Conservation (phyloP, 2,329 filamentous ascomycete species). For the Neocucurbitaria cava region DNA sequence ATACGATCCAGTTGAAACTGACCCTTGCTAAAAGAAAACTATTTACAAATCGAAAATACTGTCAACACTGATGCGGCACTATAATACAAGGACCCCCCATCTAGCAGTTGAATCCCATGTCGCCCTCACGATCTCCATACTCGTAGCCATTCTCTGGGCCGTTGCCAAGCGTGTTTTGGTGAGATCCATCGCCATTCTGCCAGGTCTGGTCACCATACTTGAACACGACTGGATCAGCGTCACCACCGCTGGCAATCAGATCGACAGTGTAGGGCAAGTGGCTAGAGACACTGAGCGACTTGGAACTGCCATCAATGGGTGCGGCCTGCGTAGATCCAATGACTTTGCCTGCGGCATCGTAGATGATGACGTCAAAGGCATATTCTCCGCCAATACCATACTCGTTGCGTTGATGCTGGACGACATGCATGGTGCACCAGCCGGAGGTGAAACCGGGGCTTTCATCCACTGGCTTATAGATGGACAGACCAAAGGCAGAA, state of each 20-base stretch:
- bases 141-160: conserved; percentile 1
- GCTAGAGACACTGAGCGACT: conserved; percentile 1
- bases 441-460: conserved; percentile 1
- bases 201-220: conserved; percentile 3
- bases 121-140: conserved; percentile 4
- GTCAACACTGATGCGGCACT: too few relatives aligned
- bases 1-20: too few relatives aligned
- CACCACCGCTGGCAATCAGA: conserved; percentile 2
- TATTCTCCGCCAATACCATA: conserved; percentile 1
- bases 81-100: background rate
- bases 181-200: background rate
- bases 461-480: conserved; percentile 1
- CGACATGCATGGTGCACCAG: conserved; percentile 6
- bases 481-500: conserved; percentile 2
- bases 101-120: conserved; percentile 5
- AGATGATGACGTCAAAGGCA: conserved; percentile 4
- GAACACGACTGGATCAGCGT: conserved; percentile 3
- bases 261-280: conserved; percentile 1
- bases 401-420: conserved; percentile 6
- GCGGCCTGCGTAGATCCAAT: background rate
- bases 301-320: background rate
- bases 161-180: conserved; percentile 2
- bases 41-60: too few relatives aligned
- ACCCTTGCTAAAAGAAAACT: too few relatives aligned
- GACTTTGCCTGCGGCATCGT: background rate